Conservation (phyloP, 2,329 filamentous ascomycete genomes). For the Aspergillus niger region DNA sequence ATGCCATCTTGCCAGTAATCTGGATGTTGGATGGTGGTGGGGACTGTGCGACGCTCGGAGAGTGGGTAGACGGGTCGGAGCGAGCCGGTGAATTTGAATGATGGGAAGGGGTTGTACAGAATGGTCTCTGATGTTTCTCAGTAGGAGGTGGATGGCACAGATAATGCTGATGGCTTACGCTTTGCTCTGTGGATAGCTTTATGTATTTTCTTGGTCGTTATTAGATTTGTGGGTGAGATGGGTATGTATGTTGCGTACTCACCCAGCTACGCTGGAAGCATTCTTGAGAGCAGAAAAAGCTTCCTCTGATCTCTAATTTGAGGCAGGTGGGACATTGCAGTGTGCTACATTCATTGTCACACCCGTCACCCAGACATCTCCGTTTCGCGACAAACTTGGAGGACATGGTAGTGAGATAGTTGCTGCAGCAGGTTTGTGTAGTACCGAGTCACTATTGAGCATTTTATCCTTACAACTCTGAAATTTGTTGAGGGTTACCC, state of each 20-base stretch:
- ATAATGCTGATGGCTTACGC: conserved; percentile 59
- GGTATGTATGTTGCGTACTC: conserved; percentile 34
- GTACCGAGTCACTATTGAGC: too few relatives aligned
- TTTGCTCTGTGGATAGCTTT: conserved; percentile 55
- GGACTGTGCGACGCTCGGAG: conserved; percentile 68
- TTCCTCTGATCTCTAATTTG: conserved; percentile 71
- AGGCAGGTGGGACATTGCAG: conserved; percentile 90
- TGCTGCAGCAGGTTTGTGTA: too few relatives aligned
- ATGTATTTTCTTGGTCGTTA: conserved; percentile 17
- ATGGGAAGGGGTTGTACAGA: conserved; percentile 83
- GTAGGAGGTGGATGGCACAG: conserved; percentile 62
- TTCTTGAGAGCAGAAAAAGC: conserved; percentile 81
- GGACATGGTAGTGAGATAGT: neutral
- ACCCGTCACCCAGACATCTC: neutral
- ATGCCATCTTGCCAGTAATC: conserved; percentile 82
- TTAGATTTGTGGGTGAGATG: neutral
- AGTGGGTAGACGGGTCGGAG: conserved; percentile 82
- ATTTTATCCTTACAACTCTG: too few relatives aligned
- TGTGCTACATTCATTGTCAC: neutral
- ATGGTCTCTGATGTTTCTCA: conserved; percentile 80
- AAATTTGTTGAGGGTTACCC: too few relatives aligned
- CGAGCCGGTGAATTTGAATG: conserved; percentile 73
- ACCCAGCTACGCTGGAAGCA: conserved; percentile 98
- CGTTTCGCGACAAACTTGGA: neutral
- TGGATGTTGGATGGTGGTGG: conserved; percentile 73